Conservation (phyloP, 305 asterid species). For the Solanum aculeatissimum region DNA sequence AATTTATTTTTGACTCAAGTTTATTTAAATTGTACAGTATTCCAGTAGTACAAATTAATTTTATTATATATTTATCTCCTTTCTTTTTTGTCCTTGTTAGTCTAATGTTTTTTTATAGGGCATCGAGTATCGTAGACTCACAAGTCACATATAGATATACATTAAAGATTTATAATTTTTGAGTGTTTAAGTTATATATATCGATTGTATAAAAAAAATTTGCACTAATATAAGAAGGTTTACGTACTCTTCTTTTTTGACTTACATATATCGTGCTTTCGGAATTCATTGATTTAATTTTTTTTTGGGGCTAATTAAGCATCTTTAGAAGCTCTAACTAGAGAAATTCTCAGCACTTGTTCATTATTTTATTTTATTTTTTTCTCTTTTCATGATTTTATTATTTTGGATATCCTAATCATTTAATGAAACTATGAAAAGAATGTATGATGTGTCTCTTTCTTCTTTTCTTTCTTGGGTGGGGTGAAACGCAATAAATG, state of each 20-base stretch:
- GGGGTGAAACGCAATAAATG: neutral
- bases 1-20: neutral
- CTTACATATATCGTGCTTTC: too few species aligned
- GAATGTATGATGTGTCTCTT: neutral
- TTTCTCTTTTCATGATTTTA: neutral
- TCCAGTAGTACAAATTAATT: neutral
- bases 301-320: too few species aligned
- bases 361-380: neutral
- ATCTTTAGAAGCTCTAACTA: too few species aligned
- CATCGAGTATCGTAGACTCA: neutral
- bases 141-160: neutral
- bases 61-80: neutral
- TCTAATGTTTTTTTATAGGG: neutral
- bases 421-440: neutral
- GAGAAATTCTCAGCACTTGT: too few species aligned
- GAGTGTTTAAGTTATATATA: neutral
- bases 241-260: neutral
- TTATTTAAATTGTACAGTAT: neutral
- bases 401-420: neutral
- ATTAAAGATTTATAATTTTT: neutral
- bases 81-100: neutral
- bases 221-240: neutral
- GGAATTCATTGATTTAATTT: too few species aligned
- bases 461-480: neutral
- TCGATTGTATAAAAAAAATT: neutral